Evolutionary conservation across 306 rosid genomes (phyloP).

Genomic region (Quercus berberidifolia): DNA sequence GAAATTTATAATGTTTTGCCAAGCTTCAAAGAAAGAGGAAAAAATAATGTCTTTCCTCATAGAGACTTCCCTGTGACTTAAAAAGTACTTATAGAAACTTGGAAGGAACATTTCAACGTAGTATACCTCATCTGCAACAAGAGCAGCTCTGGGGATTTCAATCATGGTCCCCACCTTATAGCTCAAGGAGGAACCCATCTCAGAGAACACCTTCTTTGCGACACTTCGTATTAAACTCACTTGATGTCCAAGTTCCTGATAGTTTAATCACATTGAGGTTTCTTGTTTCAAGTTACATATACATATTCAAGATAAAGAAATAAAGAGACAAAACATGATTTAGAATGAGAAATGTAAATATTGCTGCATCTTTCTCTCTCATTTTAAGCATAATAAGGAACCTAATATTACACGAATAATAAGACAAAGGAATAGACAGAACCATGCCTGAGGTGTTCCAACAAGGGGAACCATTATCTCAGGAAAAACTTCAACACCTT

Average conservation of each 20-base stretch:
- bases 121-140: slow-evolving; percentile 88
- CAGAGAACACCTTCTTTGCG: slow-evolving; percentile 78
- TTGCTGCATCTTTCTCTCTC: background rate
- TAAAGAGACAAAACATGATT: background rate
- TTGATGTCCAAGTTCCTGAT: slow-evolving; percentile 84
- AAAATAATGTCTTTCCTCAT: background rate
- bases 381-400: slow-evolving; percentile 2
- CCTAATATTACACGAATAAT: slow-evolving; percentile 5
- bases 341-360: background rate
- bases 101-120: background rate
- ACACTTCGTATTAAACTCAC: slow-evolving; percentile 52
- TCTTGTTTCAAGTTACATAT: slow-evolving; percentile 9
- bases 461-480: slow-evolving; percentile 99
- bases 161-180: slow-evolving; percentile 97
- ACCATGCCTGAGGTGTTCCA: slow-evolving; percentile 84
- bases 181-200: slow-evolving; percentile 69
- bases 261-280: background rate
- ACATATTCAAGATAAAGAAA: background rate
- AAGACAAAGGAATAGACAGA: slow-evolving; percentile 17
- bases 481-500: slow-evolving; percentile 72
- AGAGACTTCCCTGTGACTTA: too few relatives aligned
- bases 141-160: slow-evolving; percentile 95
- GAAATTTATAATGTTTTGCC: background rate
- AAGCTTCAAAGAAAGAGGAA: background rate
- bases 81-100: background rate